Evolutionary conservation across 1,284 basidiomycete genomes (phyloP), one percentile per base, ranked within the genome.

Genomic region (Microbotryum scabiosae): DNA sequence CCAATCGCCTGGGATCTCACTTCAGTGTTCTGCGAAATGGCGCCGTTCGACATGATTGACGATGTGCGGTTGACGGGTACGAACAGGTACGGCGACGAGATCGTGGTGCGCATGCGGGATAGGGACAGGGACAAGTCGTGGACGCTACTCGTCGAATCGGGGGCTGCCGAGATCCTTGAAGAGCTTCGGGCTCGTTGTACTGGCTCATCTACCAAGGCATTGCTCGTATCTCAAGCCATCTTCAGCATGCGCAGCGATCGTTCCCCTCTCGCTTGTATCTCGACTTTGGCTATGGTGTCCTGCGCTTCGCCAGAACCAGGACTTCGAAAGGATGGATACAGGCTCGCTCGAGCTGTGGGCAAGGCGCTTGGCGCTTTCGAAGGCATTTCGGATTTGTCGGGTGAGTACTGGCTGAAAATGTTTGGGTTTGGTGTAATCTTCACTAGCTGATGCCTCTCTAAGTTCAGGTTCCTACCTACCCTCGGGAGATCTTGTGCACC

Each of bases 321-420:
- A 56, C 79, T 91, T n/a, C 81, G 88, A 4, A 77, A 80, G 45
- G 85, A 86, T 6, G 86, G 87, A 1, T 88, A 88, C 71, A 84
- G 87, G 67, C 80, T 93, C 16, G 78, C 91, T 5, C 82, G 83
- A 28, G 84, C 89, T 5, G 82, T 91, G 9, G 87, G 86, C 71
- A 20, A 32, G 50, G 80, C 80, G 10, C 87, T 88, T 71, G 80
- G 91, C 57, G 83, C 85, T 65, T 88, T 85, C 69, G 86, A 88
- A 68, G 82, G 84, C 57, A 82, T 79, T 28, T 28, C n/a, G 26
- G 25, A 21, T 25, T 28, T n/a, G 8, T 16, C 16, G 26, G 48
- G 56, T 57, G 36, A 28, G 49, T 36, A 18, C 5, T 28, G 25
- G 30, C 30, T 1, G 2, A 7, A 30, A 30, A 30, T 30, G 8